Evolutionary conservation across 192 early-diverging fungal species (phyloP).

Genomic region (Coemansia guatemalensis): DNA sequence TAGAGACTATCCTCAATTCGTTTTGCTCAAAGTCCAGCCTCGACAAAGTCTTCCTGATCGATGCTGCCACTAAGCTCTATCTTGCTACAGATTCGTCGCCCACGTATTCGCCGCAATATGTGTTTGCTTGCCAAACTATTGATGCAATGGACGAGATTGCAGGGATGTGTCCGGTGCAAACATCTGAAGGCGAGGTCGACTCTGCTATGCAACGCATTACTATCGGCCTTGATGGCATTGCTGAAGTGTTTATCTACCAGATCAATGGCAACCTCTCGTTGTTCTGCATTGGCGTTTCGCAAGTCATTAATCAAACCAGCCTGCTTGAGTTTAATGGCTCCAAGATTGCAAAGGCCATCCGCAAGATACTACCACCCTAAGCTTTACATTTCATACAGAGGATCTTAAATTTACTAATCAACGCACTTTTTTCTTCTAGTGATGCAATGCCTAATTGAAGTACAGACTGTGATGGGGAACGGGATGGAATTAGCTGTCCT

Average conservation of each 20-base stretch:
- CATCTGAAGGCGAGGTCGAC: slow-evolving; percentile 15
- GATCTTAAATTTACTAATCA: not conserved
- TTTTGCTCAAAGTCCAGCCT: slow-evolving; percentile 93
- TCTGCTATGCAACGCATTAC: slow-evolving; percentile 21
- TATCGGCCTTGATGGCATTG: slow-evolving; percentile 24
- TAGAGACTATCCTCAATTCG: slow-evolving; percentile 90
- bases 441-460: not conserved
- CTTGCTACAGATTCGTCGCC: slow-evolving; percentile 94
- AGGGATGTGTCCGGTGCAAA: slow-evolving; percentile 58
- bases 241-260: slow-evolving; percentile 39
- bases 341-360: slow-evolving; percentile 50
- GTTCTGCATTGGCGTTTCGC: slow-evolving; percentile 31
- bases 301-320: slow-evolving; percentile 31
- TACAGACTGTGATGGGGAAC: not conserved
- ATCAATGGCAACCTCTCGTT: slow-evolving; percentile 32
- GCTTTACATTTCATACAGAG: not conserved
- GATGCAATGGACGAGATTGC: slow-evolving; percentile 86
- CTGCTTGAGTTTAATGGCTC: slow-evolving; percentile 48
- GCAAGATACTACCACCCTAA: slow-evolving; percentile 33
- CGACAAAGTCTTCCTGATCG: slow-evolving; percentile 96
- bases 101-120: slow-evolving; percentile 83
- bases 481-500: not conserved
- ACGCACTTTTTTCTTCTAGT: not conserved
- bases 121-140: slow-evolving; percentile 94
- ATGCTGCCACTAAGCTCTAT: slow-evolving; percentile 86